phyloP scores from a whole-genome alignment of 164 flowering plant genomes.

The Vitis riparia region DNA sequence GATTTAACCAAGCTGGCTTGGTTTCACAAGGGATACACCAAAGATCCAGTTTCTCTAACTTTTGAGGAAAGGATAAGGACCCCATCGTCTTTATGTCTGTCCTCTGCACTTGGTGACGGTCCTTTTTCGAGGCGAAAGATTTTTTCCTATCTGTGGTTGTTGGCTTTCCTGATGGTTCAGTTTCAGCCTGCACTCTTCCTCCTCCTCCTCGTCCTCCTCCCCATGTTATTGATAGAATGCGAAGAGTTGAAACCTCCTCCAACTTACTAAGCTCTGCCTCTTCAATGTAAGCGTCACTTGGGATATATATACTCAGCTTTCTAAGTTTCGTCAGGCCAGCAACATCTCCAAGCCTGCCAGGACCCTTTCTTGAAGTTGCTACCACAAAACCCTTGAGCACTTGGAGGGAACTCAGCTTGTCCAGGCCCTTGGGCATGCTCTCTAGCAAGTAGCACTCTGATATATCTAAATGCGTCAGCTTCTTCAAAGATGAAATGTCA shows the following conservation, averaged over 20 bases:
- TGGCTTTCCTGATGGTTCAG: background rate
- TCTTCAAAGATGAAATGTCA: constrained; percentile 22
- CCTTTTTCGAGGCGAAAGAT: no score
- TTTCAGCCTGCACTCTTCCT: background rate
- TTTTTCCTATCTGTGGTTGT: background rate
- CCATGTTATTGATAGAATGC: constrained; percentile 31
- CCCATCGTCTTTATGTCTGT: no score
- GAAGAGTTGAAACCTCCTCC: constrained; percentile 5
- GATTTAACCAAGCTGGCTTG: constrained; percentile 25
- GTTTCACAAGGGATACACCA: constrained; percentile 20
- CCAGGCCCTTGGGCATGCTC: constrained; percentile 37
- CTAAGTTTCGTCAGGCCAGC: constrained; percentile 18
- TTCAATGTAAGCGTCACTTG: constrained; percentile 1
- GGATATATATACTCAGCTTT: constrained; percentile 30
- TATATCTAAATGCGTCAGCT: constrained; percentile 42
- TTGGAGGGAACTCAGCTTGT: constrained; percentile 22
- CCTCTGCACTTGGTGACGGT: no score
- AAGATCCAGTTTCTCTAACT: constrained; percentile 38
- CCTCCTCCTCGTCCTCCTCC: constrained; percentile 6
- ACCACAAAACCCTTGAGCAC: constrained; percentile 59
- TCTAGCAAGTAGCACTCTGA: constrained; percentile 41
- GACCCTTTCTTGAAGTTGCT: background rate
- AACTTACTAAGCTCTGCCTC: constrained; percentile 3
- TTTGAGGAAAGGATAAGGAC: background rate
- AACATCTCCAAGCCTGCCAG: constrained; percentile 26